These are phyloP conservation scores for Tulasnella sp. DNA, from an alignment of 768 basidiomycete species.

Conservation along the genomic window DNA sequence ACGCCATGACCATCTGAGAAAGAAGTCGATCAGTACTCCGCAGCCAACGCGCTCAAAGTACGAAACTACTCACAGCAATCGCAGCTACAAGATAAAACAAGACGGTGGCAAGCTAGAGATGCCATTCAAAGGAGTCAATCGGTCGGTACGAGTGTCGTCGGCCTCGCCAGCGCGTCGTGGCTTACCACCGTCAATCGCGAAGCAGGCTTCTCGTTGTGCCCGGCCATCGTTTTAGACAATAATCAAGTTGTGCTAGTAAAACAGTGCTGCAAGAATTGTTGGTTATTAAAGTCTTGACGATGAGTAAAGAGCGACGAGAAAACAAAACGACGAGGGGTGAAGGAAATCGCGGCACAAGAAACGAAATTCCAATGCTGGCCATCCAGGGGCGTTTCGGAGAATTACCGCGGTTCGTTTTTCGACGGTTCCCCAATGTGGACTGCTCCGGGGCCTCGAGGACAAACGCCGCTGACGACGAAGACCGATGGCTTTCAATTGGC, in stretches of 20 bases:
- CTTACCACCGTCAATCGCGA: conserved; percentile 13
- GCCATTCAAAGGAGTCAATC: neutral
- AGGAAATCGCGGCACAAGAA: neutral
- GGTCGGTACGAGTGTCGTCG: neutral
- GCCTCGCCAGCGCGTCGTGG: neutral
- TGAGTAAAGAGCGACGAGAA: neutral
- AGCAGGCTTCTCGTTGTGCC: conserved; percentile 8
- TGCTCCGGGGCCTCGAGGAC: neutral
- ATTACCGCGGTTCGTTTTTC: neutral
- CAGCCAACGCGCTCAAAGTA: neutral
- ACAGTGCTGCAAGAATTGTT: neutral
- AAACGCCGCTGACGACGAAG: neutral
- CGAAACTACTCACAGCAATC: conserved; percentile 49
- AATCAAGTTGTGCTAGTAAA: neutral
- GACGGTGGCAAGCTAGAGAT: conserved; percentile 54
- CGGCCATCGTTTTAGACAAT: neutral
- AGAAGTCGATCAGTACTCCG: neutral
- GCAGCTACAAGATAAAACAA: conserved; percentile 84
- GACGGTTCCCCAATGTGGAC: neutral
- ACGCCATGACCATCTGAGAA: conserved; percentile 84
- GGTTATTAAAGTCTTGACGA: neutral
- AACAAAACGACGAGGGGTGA: neutral
- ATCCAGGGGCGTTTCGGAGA: neutral
- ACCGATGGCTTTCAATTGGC: too few relatives aligned
- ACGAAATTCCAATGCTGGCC: neutral